A percentile compares a stretch with the other conserved stretches of the same genome.
These are phyloP conservation scores for Copromyces sp. DNA, from an alignment of 495 filamentous ascomycete genomes.

Conservation along the genomic window DNA sequence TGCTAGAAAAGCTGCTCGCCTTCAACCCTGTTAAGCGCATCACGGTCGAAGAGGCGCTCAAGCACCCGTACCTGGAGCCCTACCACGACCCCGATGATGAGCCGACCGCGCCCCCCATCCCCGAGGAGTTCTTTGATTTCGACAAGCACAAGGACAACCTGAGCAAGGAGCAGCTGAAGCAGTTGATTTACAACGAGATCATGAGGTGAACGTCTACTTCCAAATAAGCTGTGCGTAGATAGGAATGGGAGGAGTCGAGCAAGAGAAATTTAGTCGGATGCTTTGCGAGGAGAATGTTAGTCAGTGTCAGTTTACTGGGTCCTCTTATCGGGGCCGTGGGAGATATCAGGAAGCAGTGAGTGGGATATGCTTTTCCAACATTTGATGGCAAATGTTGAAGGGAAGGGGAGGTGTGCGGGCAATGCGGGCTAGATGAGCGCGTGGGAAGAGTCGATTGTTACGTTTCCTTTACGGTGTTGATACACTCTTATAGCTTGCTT, in stretches of 20 bases:
- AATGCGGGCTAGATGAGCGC: neutral
- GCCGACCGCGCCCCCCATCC: slow-evolving; percentile 91
- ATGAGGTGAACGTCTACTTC: slow-evolving; percentile 58
- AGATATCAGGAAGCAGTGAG: neutral
- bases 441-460: neutral
- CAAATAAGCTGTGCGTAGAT: neutral
- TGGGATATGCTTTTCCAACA: neutral
- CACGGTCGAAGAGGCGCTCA: slow-evolving; percentile 90
- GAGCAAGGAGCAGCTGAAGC: slow-evolving; percentile 97
- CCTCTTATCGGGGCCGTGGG: neutral
- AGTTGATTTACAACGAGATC: slow-evolving; percentile 94
- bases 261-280: neutral
- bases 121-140: slow-evolving; percentile 98
- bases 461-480: neutral
- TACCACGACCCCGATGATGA: slow-evolving; percentile 99
- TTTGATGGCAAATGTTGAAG: neutral
- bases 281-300: neutral
- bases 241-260: neutral
- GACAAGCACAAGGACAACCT: slow-evolving; percentile 99
- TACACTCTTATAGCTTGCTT: neutral
- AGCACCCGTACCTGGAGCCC: slow-evolving; percentile 95
- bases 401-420: neutral
- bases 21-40: slow-evolving; percentile 99
- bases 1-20: slow-evolving; percentile 88
- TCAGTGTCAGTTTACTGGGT: slow-evolving; percentile 2